Evolutionary conservation across 2,329 filamentous ascomycete genomes (phyloP), one percentile per base, ranked within the genome.

Genomic region (Gaeumannomyces sp.): DNA sequence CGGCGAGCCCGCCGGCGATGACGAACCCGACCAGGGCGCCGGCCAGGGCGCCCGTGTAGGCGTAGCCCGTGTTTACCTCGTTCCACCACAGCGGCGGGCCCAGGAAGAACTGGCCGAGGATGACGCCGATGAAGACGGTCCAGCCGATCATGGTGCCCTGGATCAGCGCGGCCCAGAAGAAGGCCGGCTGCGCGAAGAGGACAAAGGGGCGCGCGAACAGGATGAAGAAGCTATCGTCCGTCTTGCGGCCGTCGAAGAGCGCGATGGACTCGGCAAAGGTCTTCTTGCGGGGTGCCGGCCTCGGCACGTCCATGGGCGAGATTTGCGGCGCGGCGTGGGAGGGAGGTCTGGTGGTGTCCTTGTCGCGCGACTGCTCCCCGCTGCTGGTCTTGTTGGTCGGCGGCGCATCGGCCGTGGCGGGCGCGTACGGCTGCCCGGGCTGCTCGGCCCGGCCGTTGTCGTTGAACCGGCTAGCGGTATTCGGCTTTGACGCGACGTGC

Each of bases 61-160:
- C 85, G 74, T 94, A 93, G n/a, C 93, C 93, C 1, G 91, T 92
- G 72, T 91, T 78, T 63, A 91, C 86, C 76, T 95, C 89, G 70
- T 86, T 81, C 84, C 93, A 97, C 80, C 87, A 95, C 57, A 93
- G 85, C 0, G 92, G 91, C 2, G 89, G 89, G 2, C 89, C 88
- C 60, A 96, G 83, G 78, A 95, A 94, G 69, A 96, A 88, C 66
- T 89, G 86, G n/a, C 89, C 90, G 60, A 96, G 79, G 69, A 95
- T 87, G 67, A 95, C 89, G 65, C 91, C 90, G 69, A 96, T 94
- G 72, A 97, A 92, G 22, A 97, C 91, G 1, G 93, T 96, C 93
- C 94, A 98, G 68, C 93, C 94, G 72, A 97, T 97, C 72, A 97
- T 86, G 5, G 91, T 86, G 56, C 62, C 93, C 81, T 97, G 93